Conservation (phyloP, 495 filamentous ascomycete species). For the Poronia punctata region DNA sequence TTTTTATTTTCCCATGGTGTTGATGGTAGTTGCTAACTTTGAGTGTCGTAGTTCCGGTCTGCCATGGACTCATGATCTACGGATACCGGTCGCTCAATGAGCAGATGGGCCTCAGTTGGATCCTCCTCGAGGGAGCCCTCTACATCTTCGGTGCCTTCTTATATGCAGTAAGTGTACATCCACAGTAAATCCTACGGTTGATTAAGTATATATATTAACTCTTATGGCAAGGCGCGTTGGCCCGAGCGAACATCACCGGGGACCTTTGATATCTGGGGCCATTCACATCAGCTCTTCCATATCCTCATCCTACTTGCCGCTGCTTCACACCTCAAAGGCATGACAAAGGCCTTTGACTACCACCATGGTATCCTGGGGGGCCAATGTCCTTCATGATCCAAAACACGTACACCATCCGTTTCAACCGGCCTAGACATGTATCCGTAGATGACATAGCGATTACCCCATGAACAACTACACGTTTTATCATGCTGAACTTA, state of each 20-base stretch:
- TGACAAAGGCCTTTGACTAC: conserved; percentile 47
- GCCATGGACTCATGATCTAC: conserved; percentile 61
- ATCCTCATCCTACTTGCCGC: conserved; percentile 63
- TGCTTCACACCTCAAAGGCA: conserved; percentile 54
- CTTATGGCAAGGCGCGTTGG: conserved; percentile 33
- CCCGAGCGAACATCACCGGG: conserved; percentile 60
- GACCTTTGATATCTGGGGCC: conserved; percentile 67
- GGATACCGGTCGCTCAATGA: conserved; percentile 39
- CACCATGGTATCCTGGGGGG: conserved; percentile 35
- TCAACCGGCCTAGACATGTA: no score
- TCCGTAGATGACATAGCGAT: no score
- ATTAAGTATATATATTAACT: conserved; percentile 10
- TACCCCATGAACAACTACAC: no score
- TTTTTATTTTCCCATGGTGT: no score
- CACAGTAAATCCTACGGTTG: conserved; percentile 1
- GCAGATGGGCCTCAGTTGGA: conserved; percentile 76
- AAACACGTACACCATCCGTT: no score
- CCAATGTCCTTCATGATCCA: conserved; percentile 6
- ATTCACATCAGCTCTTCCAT: conserved; percentile 78
- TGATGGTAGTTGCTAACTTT: no score
- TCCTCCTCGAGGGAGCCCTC: conserved; percentile 65
- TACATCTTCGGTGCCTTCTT: conserved; percentile 83
- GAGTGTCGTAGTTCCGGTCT: conserved; percentile 65
- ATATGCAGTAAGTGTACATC: conserved; percentile 17
- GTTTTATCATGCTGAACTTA: no score